Base-by-base conservation (phyloP, 2,329 filamentous ascomycete genomes). In the Xylariaceae sp. region DNA sequence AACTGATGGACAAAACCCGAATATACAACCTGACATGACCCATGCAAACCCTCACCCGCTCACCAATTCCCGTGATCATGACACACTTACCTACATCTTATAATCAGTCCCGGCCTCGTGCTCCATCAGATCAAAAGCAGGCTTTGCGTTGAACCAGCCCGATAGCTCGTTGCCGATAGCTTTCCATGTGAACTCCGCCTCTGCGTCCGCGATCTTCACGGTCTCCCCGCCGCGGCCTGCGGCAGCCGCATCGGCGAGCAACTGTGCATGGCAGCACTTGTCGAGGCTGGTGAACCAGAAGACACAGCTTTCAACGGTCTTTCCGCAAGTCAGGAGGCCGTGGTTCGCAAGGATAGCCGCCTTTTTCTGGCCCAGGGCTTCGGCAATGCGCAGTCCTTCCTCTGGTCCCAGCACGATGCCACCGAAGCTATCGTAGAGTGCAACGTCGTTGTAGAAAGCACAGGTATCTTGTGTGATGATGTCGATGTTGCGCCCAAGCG, bases 141-240 rank as follows among this genome's bases (percentile, higher is more conserved):
- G 88, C 75, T 86, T 86, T 4, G 85, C 88, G 66, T 80, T 85
- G 69, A 91, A 92, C 78, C 82, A 90, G 0, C 88, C 88, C 0
- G 83, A 85, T 39, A 71, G 68, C 13, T 81, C 77, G 0, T 77
- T 81, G 0, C 88, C 88, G 2, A 90, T 77, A 0, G 82, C 80
- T 73, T 87, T 83, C 67, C 83, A 85, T 0, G 88, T 91, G 67
- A 82, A 88, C 13, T 71, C 75, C 1, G 88, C 88, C 70, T 92
- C 88, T 55, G 85, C 83, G 1, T 88, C 82, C 7, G 80, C 76
- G 66, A 92, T 87, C 72, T 87, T 86, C 35, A 89, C 75, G 0
- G 87, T 88, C 69, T 80, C 74, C 0, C 80, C 80, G 1, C 88
- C 88, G 2, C 84, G 76, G 0, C 87, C 87, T 0, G 72, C 82